Evolutionary conservation across 495 filamentous ascomycete genomes (phyloP), one percentile per base, ranked within the genome.

Genomic region (Penicillium atrosanguineum): DNA sequence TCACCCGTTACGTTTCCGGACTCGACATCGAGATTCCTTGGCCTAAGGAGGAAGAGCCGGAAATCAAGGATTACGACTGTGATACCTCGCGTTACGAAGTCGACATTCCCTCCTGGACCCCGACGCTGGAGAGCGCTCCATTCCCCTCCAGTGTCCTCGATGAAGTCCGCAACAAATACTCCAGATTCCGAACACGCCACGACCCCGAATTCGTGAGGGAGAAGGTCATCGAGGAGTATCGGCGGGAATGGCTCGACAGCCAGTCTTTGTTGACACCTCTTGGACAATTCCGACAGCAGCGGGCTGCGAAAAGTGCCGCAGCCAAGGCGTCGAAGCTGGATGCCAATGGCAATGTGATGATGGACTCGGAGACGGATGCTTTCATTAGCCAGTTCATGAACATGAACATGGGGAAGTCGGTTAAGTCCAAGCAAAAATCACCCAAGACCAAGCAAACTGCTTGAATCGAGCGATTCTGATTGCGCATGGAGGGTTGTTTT

Each of bases 141-240:
- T 88, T 97, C 78, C 90, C 94, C 23, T 68, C 73, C 42, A 74
- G 65, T 23, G 81, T 97, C 29, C 80, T 97, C 57, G 88, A 97
- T 67, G 93, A 97, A 77, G 77, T 97, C 65, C 79, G 94, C 55
- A 87, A 87, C 72, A 88, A 87, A 60, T 97, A 87, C 81, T 85
- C 82, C 54, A 83, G 81, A 55, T 95, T 90, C 84, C 81, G 93
- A 57, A 88, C 82, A 39, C 74, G 91, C 21, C 91, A 96, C 68
- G 87, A 91, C 36, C 72, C 74, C 64, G 78, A 85, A 48, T 75
- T 69, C 53, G 63, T 76, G 47, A 55, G 83, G 71, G 71, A 80
- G 71, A 79, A 79, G 55, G 73, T 81, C 53, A 63, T 74, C 60
- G 71, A 77, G 57, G 82, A 85, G 69, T 82, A 83, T 54, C 70